Base-by-base conservation (phyloP, 192 early-diverging fungal species). In the Jimgerdemannia flammicorona region DNA sequence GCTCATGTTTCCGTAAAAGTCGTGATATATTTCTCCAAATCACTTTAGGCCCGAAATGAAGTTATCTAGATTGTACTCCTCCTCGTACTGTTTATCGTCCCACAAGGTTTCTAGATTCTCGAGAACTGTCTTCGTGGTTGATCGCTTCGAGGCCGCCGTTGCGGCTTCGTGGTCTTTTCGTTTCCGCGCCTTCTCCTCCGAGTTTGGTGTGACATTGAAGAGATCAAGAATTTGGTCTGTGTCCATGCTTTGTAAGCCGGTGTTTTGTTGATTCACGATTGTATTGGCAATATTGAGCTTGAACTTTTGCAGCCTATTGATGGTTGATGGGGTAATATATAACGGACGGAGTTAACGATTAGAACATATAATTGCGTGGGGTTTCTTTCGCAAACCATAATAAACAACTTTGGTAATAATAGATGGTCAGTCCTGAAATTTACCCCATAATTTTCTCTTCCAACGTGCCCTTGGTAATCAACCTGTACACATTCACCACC, bases 371-470 rank as follows among this genome's bases (percentile, higher is more conserved):
- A 29, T 29, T 29, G 29, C 29, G 1, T 29, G 29, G 29, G 29
- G 29, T 29, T 29, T 29, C 29, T 29, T 29, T 29, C 29, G 29
- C 29, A 29, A 29, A 0, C 29, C 29, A 29, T 29, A 29, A 29
- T 29, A 29, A 29, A 29, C 49, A 59, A 59, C 49, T 10, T 59
- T 59, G 49, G 49, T 59, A 2, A 1, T 41, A 68, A 68, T 68
- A 29, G 29, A 29, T 29, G 29, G 29, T 29, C 29, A 29, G 29
- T 29, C 29, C 9, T 4, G 4, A 29, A 4, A 71, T 80, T 75
- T 87, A 94, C 91, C 95, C 96, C 98, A 99, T 99, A 79, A 99
- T 99, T 81, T 99, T 99, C 81, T 99, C 97, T 86, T 99, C 98
- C 9, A 99, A 81, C 44, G 98, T 98, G n/a, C 95, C 95, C 71